Percentiles rank a stretch among this genome's conserved stretches.
Evolutionary conservation across 352 stramenopile species (phyloP).

Genomic region (Phytophthora megakarya): DNA sequence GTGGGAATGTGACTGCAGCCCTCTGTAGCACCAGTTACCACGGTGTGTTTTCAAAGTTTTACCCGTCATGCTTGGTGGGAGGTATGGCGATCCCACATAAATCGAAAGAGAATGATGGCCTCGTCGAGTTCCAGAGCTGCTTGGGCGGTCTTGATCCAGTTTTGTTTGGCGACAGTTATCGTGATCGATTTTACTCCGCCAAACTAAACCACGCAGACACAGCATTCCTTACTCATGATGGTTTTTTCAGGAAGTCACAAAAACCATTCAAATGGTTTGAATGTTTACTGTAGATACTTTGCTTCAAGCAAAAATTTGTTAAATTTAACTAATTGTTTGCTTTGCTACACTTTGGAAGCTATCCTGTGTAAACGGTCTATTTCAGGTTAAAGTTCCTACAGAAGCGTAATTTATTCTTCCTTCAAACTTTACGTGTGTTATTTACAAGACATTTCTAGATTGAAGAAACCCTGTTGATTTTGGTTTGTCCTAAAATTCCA

Average conservation of each 20-base stretch:
- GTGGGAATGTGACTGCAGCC: slow-evolving; percentile 29
- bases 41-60: slow-evolving; percentile 36
- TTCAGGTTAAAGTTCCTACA: too few relatives aligned
- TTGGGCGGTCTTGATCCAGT: neutral
- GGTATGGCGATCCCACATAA: slow-evolving; percentile 33
- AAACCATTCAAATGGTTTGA: slow-evolving; percentile 9
- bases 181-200: neutral
- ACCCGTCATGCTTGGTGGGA: slow-evolving; percentile 5
- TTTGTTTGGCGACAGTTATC: slow-evolving; percentile 2
- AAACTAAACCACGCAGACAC: slow-evolving; percentile 10
- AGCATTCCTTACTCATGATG: neutral
- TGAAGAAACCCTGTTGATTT: too few relatives aligned
- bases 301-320: too few relatives aligned
- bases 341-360: too few relatives aligned
- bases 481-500: too few relatives aligned
- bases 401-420: too few relatives aligned
- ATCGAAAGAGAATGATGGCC: slow-evolving; percentile 30
- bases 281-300: slow-evolving; percentile 1
- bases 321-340: too few relatives aligned
- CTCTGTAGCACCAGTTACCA: slow-evolving; percentile 39
- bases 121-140: slow-evolving; percentile 47
- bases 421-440: too few relatives aligned
- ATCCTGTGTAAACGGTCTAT: too few relatives aligned
- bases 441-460: too few relatives aligned
- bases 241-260: slow-evolving; percentile 1